phyloP scores from a whole-genome alignment of 2,329 filamentous ascomycete genomes.

The Diaporthe nobilis region DNA sequence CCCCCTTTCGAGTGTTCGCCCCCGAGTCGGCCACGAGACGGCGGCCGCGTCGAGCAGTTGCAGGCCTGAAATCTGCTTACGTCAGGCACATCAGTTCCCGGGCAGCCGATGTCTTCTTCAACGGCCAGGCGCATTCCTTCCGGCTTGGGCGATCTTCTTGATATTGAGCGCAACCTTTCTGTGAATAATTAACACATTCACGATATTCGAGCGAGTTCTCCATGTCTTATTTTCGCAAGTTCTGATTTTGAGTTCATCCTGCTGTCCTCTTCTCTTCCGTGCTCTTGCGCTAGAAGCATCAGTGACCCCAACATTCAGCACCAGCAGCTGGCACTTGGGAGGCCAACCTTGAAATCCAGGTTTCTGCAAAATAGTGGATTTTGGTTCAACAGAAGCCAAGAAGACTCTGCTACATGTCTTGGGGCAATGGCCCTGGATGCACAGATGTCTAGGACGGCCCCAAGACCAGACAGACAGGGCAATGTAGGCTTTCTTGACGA shows the following conservation, averaged over 20 bases:
- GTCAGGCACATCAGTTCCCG: constrained; percentile 14
- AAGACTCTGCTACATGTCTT: not conserved
- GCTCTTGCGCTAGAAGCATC: not conserved
- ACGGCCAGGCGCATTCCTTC: not conserved
- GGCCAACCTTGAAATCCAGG: not conserved
- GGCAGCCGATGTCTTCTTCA: not conserved
- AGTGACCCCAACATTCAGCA: not conserved
- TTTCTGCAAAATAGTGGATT: not conserved
- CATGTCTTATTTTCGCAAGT: not conserved
- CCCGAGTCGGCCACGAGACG: constrained; percentile 26
- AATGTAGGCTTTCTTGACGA: not conserved
- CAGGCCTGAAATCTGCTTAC: constrained; percentile 31
- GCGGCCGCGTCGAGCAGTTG: constrained; percentile 23
- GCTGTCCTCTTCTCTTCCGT: not conserved
- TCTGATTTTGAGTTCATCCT: not conserved
- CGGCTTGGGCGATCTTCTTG: not conserved
- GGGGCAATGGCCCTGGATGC: not conserved
- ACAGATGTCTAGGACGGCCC: not conserved
- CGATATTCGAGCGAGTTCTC: not conserved
- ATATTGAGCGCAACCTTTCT: not conserved
- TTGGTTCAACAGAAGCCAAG: not conserved
- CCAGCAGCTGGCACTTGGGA: not conserved
- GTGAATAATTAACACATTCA: too few relatives aligned
- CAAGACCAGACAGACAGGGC: not conserved
- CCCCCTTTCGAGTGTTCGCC: constrained; percentile 10